phyloP scores from a whole-genome alignment of 2,329 filamentous ascomycete species.

The Endothia cerciana region DNA sequence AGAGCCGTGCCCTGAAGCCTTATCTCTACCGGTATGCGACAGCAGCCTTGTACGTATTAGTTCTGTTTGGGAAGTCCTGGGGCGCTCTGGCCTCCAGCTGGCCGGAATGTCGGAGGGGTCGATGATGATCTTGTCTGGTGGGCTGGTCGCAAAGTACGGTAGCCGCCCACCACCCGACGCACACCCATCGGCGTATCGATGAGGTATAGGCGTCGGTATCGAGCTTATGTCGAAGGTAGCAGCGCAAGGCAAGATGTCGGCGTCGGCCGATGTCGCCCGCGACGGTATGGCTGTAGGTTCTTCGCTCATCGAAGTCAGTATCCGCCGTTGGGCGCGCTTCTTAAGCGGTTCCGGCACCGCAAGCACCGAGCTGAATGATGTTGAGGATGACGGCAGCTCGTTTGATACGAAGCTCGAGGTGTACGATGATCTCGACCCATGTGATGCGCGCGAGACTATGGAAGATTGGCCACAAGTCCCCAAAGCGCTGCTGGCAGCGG shows the following conservation, averaged over 20 bases:
- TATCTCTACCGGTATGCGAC: slow-evolving; percentile 33
- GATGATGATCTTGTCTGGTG: slow-evolving; percentile 25
- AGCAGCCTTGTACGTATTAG: slow-evolving; percentile 32
- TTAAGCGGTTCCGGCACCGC: slow-evolving; percentile 3
- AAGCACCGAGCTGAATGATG: not conserved
- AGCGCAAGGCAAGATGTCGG: not conserved
- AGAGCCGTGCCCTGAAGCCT: slow-evolving; percentile 35
- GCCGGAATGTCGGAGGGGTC: slow-evolving; percentile 13
- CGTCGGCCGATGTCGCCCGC: not conserved
- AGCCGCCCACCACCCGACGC: not conserved
- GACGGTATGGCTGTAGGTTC: not conserved
- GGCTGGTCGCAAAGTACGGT: slow-evolving; percentile 21
- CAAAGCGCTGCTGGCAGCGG: slow-evolving; percentile 12
- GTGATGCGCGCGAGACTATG: not conserved
- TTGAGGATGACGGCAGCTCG: slow-evolving; percentile 4
- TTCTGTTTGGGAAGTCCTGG: not conserved
- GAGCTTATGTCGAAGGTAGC: not conserved
- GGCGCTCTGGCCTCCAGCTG: not conserved
- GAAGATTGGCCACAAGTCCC: slow-evolving; percentile 9
- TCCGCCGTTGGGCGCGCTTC: slow-evolving; percentile 10
- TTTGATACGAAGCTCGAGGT: slow-evolving; percentile 17
- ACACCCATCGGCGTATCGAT: not conserved
- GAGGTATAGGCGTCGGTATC: no score
- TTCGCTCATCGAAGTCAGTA: slow-evolving; percentile 13
- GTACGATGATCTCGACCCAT: not conserved